Evolutionary conservation across 169 alveolate species (phyloP), one percentile per base, ranked within the genome.

Genomic region (Cryptosporidium xiaoi): DNA sequence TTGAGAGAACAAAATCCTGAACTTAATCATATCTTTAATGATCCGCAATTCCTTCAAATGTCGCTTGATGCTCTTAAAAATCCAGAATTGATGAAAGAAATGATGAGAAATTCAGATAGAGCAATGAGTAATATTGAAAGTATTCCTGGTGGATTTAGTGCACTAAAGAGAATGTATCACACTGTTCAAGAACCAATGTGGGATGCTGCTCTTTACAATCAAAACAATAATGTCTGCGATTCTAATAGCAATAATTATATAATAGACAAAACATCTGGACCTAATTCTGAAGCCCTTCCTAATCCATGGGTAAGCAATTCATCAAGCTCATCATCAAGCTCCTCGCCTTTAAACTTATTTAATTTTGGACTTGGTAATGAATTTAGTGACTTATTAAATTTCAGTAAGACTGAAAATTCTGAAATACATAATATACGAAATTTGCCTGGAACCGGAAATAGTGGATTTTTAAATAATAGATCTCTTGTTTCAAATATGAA

Each of bases 131-230:
- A 91, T 83, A 91, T 91, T 20, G 93, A 90, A 66, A 92, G 93
- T 24, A 53, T 90, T 15, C 94, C 94, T 1, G 94, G 94, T 51
- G 94, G 94, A 33, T 91, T 91, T 64, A 91, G 91, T 82, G 94
- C 94, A 6, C 69, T 91, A 16, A 71, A 82, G 24, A 68, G 92
- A 48, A 87, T 91, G 84, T 90, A 91, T 53, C 92, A 91, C 51
- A 85, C 91, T 10, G 90, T 91, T 31, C 93, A 90, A 34, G 94
- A 91, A 62, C 94, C 94, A 31, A 91, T 91, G 92, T 91, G 90
- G 84, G 91, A 91, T 33, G 93, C 94, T 24, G 90, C 94, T n/a
- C 48, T 65, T 8, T 60, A 56, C 56, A 62, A 68, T 51, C 60
- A 58, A 46, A 20, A 56, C 18, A 44, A 20, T 44, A 77, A 0